phyloP scores from a whole-genome alignment of 176 grass and related monocot genomes.

The Bothriochloa decipiens region DNA sequence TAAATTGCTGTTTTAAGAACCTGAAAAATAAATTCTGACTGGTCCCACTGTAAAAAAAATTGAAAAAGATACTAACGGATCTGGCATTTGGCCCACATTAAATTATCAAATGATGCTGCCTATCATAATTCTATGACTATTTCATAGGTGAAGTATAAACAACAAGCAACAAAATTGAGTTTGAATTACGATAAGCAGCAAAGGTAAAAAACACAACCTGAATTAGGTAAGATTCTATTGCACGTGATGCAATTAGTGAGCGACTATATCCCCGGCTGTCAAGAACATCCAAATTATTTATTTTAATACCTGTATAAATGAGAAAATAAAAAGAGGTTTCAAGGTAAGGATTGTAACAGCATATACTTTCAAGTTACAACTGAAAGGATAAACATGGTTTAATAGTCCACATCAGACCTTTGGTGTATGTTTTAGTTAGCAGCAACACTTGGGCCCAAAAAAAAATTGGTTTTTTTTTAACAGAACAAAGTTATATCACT shows the following conservation, averaged over 20 bases:
- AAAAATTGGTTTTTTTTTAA: background rate
- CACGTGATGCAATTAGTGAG: constrained; percentile 76
- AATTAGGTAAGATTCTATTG: constrained; percentile 96
- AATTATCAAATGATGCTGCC: constrained; percentile 14
- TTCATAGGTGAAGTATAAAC: constrained; percentile 22
- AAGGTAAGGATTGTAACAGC: constrained; percentile 24
- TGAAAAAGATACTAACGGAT: background rate
- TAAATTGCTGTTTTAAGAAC: background rate
- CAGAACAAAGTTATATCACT: background rate
- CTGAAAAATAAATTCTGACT: background rate
- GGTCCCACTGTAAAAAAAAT: constrained; percentile 2
- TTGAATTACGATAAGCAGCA: constrained; percentile 31
- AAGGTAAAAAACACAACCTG: constrained; percentile 58
- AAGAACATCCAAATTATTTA: constrained; percentile 80
- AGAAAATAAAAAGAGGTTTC: constrained; percentile 18
- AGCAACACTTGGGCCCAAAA: constrained; percentile 1
- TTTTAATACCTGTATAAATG: constrained; percentile 74
- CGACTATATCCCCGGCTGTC: constrained; percentile 76
- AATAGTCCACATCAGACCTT: background rate
- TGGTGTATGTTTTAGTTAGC: background rate
- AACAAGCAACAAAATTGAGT: constrained; percentile 24
- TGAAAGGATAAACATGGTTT: constrained; percentile 20
- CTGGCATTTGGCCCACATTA: background rate
- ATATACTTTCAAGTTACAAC: background rate
- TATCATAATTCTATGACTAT: constrained; percentile 5